Conservation (phyloP, 1,284 basidiomycete genomes). For the Heterobasidion irregulare region DNA sequence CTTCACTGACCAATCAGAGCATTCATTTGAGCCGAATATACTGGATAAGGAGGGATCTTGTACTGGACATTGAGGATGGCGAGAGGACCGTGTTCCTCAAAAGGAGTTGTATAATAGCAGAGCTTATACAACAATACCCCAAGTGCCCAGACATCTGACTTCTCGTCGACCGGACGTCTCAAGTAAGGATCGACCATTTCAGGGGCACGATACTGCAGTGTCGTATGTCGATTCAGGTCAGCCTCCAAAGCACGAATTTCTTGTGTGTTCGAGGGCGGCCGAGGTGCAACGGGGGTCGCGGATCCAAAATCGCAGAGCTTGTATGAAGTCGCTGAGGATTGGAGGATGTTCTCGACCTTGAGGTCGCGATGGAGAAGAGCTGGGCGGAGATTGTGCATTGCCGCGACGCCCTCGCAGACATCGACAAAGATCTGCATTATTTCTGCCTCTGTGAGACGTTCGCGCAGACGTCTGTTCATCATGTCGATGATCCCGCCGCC, state of each 20-base stretch:
- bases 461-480: constrained; percentile 93
- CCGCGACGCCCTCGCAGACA: constrained; percentile 87
- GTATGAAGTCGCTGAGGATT: constrained; percentile 67
- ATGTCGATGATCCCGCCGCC: constrained; percentile 99
- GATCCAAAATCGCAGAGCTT: constrained; percentile 99
- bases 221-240: constrained; percentile 92
- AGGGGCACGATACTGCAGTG: constrained; percentile 91
- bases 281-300: constrained; percentile 65
- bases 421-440: constrained; percentile 98
- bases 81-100: constrained; percentile 93
- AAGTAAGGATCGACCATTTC: constrained; percentile 96
- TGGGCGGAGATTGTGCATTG: constrained; percentile 91
- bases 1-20: constrained; percentile 69
- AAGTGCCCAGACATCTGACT: constrained; percentile 79
- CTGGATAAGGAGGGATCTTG: constrained; percentile 86
- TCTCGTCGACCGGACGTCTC: constrained; percentile 81
- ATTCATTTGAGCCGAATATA: constrained; percentile 86
- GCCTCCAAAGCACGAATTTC: constrained; percentile 85
- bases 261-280: constrained; percentile 65
- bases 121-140: constrained; percentile 75
- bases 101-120: constrained; percentile 99
- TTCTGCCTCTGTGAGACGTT: constrained; percentile 90
- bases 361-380: constrained; percentile 94
- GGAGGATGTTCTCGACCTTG: constrained; percentile 98
- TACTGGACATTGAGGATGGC: constrained; percentile 98